These are phyloP conservation scores for Colletotrichum salicis DNA, from an alignment of 2,329 filamentous ascomycete species.

Conservation along the genomic window DNA sequence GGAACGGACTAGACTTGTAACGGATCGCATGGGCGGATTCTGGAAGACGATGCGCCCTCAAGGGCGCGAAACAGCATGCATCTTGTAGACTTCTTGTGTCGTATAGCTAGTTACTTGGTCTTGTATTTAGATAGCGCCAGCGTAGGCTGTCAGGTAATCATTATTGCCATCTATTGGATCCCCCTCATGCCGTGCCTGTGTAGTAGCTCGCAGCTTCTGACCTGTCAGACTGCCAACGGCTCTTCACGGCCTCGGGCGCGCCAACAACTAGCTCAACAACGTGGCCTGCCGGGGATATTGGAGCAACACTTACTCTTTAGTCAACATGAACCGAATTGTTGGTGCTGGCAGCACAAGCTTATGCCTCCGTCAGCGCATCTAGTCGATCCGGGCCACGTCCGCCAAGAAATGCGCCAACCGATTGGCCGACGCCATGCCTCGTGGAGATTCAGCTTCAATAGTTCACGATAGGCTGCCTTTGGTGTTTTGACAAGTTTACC, in stretches of 20 bases:
- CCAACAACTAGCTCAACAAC: not conserved
- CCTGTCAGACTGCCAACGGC: not conserved
- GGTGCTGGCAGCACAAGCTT: not conserved
- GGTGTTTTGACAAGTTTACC: not conserved
- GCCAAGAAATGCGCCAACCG: not conserved
- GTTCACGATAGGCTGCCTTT: not conserved
- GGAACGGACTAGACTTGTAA: conserved; percentile 26
- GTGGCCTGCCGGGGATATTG: not conserved
- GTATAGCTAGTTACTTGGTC: conserved; percentile 13
- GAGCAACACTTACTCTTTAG: not conserved
- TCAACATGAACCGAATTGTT: not conserved
- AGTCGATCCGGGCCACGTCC: not conserved
- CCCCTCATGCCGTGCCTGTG: not conserved
- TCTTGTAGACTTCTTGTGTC: conserved; percentile 30
- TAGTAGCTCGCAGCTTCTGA: too few relatives aligned
- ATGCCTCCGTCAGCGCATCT: not conserved
- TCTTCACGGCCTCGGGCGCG: not conserved
- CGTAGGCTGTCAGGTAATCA: not conserved
- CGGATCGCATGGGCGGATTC: conserved; percentile 29
- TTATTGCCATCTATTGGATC: not conserved
- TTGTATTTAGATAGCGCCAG: conserved; percentile 15
- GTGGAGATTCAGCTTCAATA: not conserved
- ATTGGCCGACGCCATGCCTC: not conserved
- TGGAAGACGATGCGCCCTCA: conserved; percentile 24
- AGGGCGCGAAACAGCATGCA: conserved; percentile 27